Conservation (phyloP, 129 eudicot species). For the Ambrosia artemisiifolia region DNA sequence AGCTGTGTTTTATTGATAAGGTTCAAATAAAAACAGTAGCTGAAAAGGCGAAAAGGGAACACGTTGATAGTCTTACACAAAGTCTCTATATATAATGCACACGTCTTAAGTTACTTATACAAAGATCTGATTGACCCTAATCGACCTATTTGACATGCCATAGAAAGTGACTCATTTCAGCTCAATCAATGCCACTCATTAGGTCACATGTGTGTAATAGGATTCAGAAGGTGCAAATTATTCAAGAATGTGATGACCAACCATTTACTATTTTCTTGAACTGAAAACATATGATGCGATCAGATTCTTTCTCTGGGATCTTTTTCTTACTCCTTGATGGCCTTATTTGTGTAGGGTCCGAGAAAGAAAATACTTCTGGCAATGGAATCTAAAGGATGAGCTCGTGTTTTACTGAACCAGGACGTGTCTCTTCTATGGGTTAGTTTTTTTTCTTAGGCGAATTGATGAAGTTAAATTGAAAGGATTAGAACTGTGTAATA, state of each 20-base stretch:
- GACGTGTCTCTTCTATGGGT: neutral
- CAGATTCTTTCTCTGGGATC: too few species aligned
- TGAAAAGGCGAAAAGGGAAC: too few species aligned
- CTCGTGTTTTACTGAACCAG: neutral
- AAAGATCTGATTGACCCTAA: too few species aligned
- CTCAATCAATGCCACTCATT: neutral
- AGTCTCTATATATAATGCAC: too few species aligned
- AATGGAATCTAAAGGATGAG: conserved; percentile 57
- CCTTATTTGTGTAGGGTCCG: conserved; percentile 62
- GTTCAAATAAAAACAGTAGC: too few species aligned
- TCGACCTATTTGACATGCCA: neutral
- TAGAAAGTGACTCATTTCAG: neutral
- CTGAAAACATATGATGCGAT: too few species aligned
- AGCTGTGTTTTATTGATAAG: too few species aligned
- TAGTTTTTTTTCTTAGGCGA: conserved; percentile 26
- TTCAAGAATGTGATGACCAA: too few species aligned
- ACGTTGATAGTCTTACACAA: too few species aligned
- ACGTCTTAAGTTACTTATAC: too few species aligned
- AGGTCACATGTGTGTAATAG: neutral
- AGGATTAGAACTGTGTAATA: conserved; percentile 29
- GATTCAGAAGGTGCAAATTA: neutral
- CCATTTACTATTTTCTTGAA: too few species aligned
- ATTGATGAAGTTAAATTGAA: conserved; percentile 20
- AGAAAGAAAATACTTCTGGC: conserved; percentile 88
- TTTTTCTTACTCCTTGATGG: neutral